Evolutionary conservation across 108 stramenopile genomes (phyloP).

Genomic region (Cyclostephanos tholiformis): DNA sequence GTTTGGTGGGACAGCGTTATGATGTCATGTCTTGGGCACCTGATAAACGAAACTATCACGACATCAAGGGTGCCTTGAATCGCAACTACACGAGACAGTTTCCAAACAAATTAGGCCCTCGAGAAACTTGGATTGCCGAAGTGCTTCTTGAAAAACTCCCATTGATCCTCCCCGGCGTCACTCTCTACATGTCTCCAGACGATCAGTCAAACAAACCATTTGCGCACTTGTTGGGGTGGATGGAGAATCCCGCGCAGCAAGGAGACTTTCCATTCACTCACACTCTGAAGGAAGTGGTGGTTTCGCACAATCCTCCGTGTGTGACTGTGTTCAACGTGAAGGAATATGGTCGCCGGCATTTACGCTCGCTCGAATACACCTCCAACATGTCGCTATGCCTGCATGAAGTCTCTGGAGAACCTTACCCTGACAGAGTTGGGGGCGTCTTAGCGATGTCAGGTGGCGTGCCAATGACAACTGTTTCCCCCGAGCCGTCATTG

Average conservation of each 20-base stretch:
- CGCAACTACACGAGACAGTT: slow-evolving; percentile 77
- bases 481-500: slow-evolving; percentile 77
- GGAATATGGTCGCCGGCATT: slow-evolving; percentile 94
- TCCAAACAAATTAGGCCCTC: slow-evolving; percentile 65
- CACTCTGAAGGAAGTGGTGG: slow-evolving; percentile 96
- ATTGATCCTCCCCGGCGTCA: slow-evolving; percentile 86
- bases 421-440: slow-evolving; percentile 87
- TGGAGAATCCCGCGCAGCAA: slow-evolving; percentile 72
- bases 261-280: slow-evolving; percentile 58
- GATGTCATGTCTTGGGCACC: slow-evolving; percentile 96
- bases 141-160: slow-evolving; percentile 85
- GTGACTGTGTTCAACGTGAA: slow-evolving; percentile 95
- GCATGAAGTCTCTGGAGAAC: slow-evolving; percentile 91
- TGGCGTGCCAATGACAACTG: slow-evolving; percentile 89
- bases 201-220: slow-evolving; percentile 85
- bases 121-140: slow-evolving; percentile 91
- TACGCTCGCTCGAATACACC: slow-evolving; percentile 92
- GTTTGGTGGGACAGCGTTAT: slow-evolving; percentile 94
- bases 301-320: slow-evolving; percentile 91
- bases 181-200: slow-evolving; percentile 83
- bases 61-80: slow-evolving; percentile 70
- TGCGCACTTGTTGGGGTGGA: slow-evolving; percentile 88
- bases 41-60: slow-evolving; percentile 86
- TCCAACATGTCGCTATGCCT: slow-evolving; percentile 89
- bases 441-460: slow-evolving; percentile 86